A percentile compares a stretch with the other conserved stretches of the same genome.
phyloP scores from a whole-genome alignment of 129 eudicot species.

The Scalesia atractyloides region DNA sequence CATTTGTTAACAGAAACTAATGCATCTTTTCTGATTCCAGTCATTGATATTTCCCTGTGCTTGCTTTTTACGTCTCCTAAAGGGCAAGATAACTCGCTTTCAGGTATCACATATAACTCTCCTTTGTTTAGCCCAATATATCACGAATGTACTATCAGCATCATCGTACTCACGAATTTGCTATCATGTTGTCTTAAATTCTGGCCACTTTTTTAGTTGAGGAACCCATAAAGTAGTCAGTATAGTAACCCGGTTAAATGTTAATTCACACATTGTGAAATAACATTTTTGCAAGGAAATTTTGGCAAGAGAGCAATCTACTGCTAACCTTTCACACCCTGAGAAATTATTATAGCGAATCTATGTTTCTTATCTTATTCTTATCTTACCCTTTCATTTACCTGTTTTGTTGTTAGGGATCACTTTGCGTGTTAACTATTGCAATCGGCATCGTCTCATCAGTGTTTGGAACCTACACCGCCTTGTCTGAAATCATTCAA shows the following conservation, averaged over 20 bases:
- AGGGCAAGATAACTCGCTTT: conserved; percentile 47
- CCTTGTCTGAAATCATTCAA: conserved; percentile 52
- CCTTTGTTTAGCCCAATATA: neutral
- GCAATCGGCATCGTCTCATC: conserved; percentile 53
- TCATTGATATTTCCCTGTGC: conserved; percentile 84
- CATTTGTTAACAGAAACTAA: conserved; percentile 2
- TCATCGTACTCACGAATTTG: no score
- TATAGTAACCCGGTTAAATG: no score
- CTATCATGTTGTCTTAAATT: neutral
- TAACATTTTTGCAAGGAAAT: no score
- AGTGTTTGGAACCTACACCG: conserved; percentile 60
- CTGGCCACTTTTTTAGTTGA: no score
- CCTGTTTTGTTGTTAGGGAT: conserved; percentile 34
- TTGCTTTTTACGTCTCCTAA: conserved; percentile 64
- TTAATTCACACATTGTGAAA: no score
- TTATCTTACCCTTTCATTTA: conserved; percentile 4
- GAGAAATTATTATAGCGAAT: no score
- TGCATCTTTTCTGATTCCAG: conserved; percentile 36
- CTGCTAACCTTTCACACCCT: no score
- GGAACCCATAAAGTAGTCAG: no score
- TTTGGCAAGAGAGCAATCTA: no score
- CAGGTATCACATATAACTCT: conserved; percentile 50
- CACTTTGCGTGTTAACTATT: conserved; percentile 46
- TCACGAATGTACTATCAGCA: neutral
- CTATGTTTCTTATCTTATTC: no score